Conservation (phyloP, 768 basidiomycete species). For the Pulveroboletus ravenelii region DNA sequence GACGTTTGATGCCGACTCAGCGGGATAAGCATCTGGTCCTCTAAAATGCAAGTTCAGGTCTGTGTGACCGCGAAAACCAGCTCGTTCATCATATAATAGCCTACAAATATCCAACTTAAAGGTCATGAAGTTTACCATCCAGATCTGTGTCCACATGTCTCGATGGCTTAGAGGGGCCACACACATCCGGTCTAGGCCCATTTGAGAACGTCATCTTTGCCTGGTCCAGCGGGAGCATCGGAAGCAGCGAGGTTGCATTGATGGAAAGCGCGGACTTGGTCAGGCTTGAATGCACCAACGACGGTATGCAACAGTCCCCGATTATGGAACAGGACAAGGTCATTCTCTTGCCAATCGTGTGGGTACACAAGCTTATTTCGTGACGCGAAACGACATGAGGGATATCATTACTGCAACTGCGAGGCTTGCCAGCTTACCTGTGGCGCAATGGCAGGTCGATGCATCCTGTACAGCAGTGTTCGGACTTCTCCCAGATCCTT, state of each 20-base stretch:
- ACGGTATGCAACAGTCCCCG: slow-evolving; percentile 64
- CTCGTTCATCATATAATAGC: not conserved
- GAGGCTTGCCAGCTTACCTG: slow-evolving; percentile 32
- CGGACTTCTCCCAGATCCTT: slow-evolving; percentile 71
- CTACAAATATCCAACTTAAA: slow-evolving; percentile 15
- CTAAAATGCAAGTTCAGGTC: slow-evolving; percentile 13
- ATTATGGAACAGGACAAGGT: slow-evolving; percentile 71
- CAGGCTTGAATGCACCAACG: slow-evolving; percentile 55
- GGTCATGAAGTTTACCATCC: slow-evolving; percentile 1
- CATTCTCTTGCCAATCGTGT: slow-evolving; percentile 75
- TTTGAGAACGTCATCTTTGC: slow-evolving; percentile 38
- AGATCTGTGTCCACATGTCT: slow-evolving; percentile 2
- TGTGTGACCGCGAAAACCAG: slow-evolving; percentile 7
- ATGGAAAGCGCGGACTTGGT: slow-evolving; percentile 48
- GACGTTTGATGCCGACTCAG: not conserved
- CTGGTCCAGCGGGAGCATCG: slow-evolving; percentile 45
- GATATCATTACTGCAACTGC: not conserved
- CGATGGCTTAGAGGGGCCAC: not conserved
- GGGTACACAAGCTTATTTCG: slow-evolving; percentile 65
- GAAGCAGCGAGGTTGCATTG: slow-evolving; percentile 57
- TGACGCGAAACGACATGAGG: not conserved
- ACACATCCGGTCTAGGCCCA: slow-evolving; percentile 34
- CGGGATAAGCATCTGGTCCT: not conserved
- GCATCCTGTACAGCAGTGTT: slow-evolving; percentile 76
- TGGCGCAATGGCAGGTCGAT: slow-evolving; percentile 85